Evolutionary conservation across 768 basidiomycete genomes (phyloP).

Genomic region (Boletus subcaerulescens): DNA sequence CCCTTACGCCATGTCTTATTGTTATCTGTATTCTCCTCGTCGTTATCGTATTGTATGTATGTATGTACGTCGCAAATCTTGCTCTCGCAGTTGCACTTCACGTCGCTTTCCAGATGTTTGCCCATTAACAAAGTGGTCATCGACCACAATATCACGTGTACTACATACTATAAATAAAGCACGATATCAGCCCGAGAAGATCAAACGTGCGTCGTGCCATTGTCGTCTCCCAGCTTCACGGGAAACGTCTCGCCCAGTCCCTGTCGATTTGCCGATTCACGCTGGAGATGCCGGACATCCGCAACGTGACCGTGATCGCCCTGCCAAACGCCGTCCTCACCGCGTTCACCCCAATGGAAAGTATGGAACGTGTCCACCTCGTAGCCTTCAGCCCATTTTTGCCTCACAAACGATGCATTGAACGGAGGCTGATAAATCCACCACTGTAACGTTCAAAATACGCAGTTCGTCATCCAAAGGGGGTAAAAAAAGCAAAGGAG

Average conservation of each 20-base stretch:
- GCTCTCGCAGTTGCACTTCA: not conserved
- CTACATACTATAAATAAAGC: too few relatives aligned
- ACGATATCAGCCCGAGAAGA: not conserved
- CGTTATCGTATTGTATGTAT: not conserved
- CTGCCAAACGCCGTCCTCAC: conserved; percentile 34
- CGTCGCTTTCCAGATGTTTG: not conserved
- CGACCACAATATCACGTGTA: too few relatives aligned
- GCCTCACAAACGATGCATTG: conserved; percentile 43
- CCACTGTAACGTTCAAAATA: conserved; percentile 31
- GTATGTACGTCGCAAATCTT: not conserved
- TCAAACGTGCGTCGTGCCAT: not conserved
- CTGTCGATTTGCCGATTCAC: conserved; percentile 41
- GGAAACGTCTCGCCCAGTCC: conserved; percentile 28
- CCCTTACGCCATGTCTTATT: not conserved
- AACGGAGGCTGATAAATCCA: conserved; percentile 50
- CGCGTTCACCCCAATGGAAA: conserved; percentile 47
- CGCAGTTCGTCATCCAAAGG: not conserved
- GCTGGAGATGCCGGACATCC: conserved; percentile 36
- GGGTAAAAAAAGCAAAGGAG: too few relatives aligned
- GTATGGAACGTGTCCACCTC: conserved; percentile 53
- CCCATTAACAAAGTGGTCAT: not conserved
- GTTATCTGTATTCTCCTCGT: conserved; percentile 6
- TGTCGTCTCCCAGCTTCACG: not conserved
- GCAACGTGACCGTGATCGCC: conserved; percentile 33
- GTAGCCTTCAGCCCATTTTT: conserved; percentile 43